These are phyloP conservation scores for Wickerhamiella parazyma DNA, from an alignment of 805 yeast genomes.

Conservation along the genomic window DNA sequence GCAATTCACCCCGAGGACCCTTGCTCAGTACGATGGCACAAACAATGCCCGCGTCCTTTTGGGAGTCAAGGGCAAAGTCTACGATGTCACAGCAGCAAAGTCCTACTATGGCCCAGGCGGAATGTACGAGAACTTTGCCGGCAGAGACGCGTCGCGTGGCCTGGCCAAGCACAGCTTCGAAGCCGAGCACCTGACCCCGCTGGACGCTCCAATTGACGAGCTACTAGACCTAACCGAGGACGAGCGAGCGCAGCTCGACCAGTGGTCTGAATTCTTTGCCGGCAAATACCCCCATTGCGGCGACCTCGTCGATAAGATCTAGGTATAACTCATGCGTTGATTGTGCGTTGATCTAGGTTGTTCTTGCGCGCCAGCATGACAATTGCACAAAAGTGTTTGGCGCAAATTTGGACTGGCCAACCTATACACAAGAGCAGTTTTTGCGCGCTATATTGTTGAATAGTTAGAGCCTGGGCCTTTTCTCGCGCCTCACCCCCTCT, in stretches of 20 bases:
- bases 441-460: too few species aligned
- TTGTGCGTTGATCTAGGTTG: too few species aligned
- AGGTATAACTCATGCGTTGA: neutral
- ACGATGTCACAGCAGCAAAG: constrained; percentile 67
- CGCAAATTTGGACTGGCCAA: too few species aligned
- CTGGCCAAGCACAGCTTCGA: constrained; percentile 83
- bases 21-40: constrained; percentile 66
- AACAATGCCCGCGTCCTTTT: constrained; percentile 70
- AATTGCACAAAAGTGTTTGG: too few species aligned
- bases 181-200: constrained; percentile 42
- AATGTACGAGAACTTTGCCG: constrained; percentile 88
- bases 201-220: constrained; percentile 67
- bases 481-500: too few species aligned
- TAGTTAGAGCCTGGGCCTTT: too few species aligned
- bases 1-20: constrained; percentile 56
- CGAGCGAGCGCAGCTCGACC: constrained; percentile 56
- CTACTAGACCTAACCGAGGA: constrained; percentile 44
- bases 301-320: constrained; percentile 31
- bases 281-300: constrained; percentile 78
- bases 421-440: too few species aligned
- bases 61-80: constrained; percentile 76
- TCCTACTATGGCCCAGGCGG: constrained; percentile 93
- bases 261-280: constrained; percentile 75
- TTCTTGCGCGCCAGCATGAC: too few species aligned
- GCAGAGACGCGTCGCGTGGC: constrained; percentile 90